These are phyloP conservation scores for Microbotryum saponariae DNA, from an alignment of 1,284 basidiomycete genomes.

Conservation along the genomic window DNA sequence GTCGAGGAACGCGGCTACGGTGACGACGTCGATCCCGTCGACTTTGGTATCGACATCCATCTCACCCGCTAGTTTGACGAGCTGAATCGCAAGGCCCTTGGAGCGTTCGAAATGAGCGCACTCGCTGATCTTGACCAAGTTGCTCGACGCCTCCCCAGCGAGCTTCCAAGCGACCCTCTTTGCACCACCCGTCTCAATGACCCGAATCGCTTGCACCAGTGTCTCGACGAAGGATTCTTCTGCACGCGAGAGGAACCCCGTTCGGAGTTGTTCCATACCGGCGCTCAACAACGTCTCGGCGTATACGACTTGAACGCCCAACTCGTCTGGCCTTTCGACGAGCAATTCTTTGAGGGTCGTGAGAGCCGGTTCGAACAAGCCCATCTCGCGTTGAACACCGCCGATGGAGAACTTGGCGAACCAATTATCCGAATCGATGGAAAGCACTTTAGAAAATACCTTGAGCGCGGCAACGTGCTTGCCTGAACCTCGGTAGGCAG, in stretches of 20 bases:
- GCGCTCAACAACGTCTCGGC: conserved; percentile 66
- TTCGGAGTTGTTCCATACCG: conserved; percentile 57
- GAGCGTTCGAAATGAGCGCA: background rate
- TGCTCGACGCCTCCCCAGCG: conserved; percentile 65
- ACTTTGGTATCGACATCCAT: conserved; percentile 38
- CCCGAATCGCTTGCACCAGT: conserved; percentile 6
- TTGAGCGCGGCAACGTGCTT: conserved; percentile 84
- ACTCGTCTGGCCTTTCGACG: conserved; percentile 49
- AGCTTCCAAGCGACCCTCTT: conserved; percentile 75
- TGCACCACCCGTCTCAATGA: conserved; percentile 23
- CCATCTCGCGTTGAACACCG: conserved; percentile 73
- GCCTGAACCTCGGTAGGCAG: conserved; percentile 81
- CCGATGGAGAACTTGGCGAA: conserved; percentile 75
- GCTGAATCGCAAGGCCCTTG: background rate
- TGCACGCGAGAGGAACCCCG: conserved; percentile 67
- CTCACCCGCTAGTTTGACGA: conserved; percentile 15
- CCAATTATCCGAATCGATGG: conserved; percentile 68
- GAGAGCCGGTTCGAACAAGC: conserved; percentile 68
- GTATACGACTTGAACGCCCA: conserved; percentile 65
- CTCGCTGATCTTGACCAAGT: conserved; percentile 31
- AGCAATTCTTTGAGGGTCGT: conserved; percentile 58
- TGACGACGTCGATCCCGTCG: conserved; percentile 22
- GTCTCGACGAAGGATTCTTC: conserved; percentile 61
- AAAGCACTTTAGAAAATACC: conserved; percentile 65
- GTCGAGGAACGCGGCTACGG: conserved; percentile 3